Base-by-base conservation (phyloP, 2,329 filamentous ascomycete species). In the Penicillium freii region DNA sequence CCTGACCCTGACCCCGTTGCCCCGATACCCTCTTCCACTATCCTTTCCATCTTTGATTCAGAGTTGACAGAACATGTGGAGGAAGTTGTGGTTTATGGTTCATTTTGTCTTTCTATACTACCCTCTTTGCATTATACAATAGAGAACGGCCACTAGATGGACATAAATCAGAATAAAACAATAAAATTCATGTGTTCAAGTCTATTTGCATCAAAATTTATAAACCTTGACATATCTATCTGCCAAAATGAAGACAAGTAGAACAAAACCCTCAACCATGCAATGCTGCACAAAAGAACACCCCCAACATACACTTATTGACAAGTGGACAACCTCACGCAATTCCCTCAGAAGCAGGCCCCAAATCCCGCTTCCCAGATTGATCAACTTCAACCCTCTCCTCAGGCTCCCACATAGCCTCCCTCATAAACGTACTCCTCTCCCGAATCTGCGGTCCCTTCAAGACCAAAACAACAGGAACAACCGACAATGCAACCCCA, bases 391-490 rank as follows among this genome's bases (percentile, higher is more conserved):
- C 56, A 19, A 54, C 58, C 43, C 57, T 59, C 34, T 57, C 58
- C 4, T 61, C 62, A 1, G 58, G 56, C 33, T 59, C 60, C 52
- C 62, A 69, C 43, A 62, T 66, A 9, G 65, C 46, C 58, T 69
- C 66, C 1, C 66, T 54, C 67, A 69, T 70, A 36, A 70, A 70
- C 23, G 63, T 68, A 54, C 69, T 69, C 6, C 61, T 44, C 15
- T 74, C 63, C 3, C 68, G 63, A 54, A 82, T 78, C 6, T 64
- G 66, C 25, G 67, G 70, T 0, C 79, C 79, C 62, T 76, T 77
- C 15, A 69, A 63, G 34, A 79, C 66, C 57, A 80, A 52, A 2
- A 78, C 71, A 3, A 78, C 63, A 0, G 77, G 77, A 4, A 78
- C 77, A 34, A 75, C 49, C 3, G 70, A 75, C 47, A 79, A 58